phyloP scores from a whole-genome alignment of 2,329 filamentous ascomycete genomes.

The Didymella pomorum region DNA sequence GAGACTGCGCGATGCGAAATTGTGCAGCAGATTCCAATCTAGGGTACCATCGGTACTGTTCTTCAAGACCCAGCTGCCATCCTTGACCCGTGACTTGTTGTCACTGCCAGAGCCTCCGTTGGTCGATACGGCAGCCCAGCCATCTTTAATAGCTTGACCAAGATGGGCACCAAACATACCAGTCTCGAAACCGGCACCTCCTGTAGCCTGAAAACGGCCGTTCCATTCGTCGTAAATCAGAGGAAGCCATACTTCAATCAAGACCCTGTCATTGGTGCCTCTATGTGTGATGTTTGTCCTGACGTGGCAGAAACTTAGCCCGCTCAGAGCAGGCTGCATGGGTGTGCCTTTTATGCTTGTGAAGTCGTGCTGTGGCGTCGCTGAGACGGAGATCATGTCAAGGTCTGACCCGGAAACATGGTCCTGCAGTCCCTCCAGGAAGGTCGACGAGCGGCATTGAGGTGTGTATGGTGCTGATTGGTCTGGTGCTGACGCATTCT shows the following conservation, averaged over 20 bases:
- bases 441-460: conserved; percentile 19
- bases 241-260: conserved; percentile 45
- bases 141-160: conserved; percentile 35
- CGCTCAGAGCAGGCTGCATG: conserved; percentile 19
- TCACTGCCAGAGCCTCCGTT: conserved; percentile 42
- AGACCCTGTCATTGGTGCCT: conserved; percentile 34
- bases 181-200: conserved; percentile 41
- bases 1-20: conserved; percentile 51
- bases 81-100: conserved; percentile 4
- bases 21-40: conserved; percentile 45
- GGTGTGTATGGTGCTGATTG: conserved; percentile 5
- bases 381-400: conserved; percentile 26
- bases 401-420: conserved; percentile 13
- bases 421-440: conserved; percentile 8
- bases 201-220: conserved; percentile 43
- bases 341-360: conserved; percentile 21
- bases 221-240: conserved; percentile 39
- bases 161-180: conserved; percentile 38
- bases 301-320: conserved; percentile 37
- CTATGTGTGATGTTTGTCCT: conserved; percentile 31
- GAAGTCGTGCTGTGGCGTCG: conserved; percentile 22
- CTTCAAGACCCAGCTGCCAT: conserved; percentile 36
- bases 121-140: conserved; percentile 46
- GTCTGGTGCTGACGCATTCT: neutral
- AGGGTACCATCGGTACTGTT: conserved; percentile 27